Evolutionary conservation across 2,329 filamentous ascomycete genomes (phyloP).

Genomic region (Drechmeria coniospora): DNA sequence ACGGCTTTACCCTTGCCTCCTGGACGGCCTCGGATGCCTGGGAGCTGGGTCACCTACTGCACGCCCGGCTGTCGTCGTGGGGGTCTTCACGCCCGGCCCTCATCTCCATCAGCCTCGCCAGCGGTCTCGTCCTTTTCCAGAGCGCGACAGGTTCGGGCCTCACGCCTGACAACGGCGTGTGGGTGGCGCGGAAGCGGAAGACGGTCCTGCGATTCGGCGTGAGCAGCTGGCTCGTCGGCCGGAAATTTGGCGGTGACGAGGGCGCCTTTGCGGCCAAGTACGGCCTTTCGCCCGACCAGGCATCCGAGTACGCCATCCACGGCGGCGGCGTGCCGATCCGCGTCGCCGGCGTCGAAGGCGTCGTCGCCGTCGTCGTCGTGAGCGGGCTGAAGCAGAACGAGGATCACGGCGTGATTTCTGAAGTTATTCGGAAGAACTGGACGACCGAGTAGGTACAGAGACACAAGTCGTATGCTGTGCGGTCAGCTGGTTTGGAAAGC

Average conservation of each 20-base stretch:
- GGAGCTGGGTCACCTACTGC: slow-evolving; percentile 47
- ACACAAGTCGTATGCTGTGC: too few species aligned
- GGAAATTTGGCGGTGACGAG: slow-evolving; percentile 52
- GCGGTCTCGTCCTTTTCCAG: slow-evolving; percentile 49
- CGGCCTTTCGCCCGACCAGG: slow-evolving; percentile 39
- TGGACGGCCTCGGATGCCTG: slow-evolving; percentile 53
- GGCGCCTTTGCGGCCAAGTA: slow-evolving; percentile 48
- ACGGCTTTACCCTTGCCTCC: slow-evolving; percentile 28
- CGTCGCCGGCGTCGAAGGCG: slow-evolving; percentile 58
- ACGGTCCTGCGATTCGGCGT: slow-evolving; percentile 57
- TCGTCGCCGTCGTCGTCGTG: slow-evolving; percentile 61
- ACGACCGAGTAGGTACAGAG: too few species aligned
- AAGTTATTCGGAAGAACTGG: slow-evolving; percentile 45
- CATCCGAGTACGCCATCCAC: slow-evolving; percentile 57
- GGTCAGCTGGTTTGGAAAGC: too few species aligned
- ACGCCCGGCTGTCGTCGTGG: slow-evolving; percentile 34
- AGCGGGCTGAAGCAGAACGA: slow-evolving; percentile 62
- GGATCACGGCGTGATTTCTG: slow-evolving; percentile 62
- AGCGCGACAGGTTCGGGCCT: slow-evolving; percentile 49
- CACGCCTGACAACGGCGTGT: slow-evolving; percentile 54
- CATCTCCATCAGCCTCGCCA: slow-evolving; percentile 49
- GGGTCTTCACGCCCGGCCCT: slow-evolving; percentile 27
- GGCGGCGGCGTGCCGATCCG: slow-evolving; percentile 61
- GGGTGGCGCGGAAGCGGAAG: slow-evolving; percentile 56
- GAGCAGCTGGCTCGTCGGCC: slow-evolving; percentile 56